Evolutionary conservation across 2,329 filamentous ascomycete species (phyloP), one percentile per base, ranked within the genome.

Genomic region (Sporothrix brunneoviolacea): DNA sequence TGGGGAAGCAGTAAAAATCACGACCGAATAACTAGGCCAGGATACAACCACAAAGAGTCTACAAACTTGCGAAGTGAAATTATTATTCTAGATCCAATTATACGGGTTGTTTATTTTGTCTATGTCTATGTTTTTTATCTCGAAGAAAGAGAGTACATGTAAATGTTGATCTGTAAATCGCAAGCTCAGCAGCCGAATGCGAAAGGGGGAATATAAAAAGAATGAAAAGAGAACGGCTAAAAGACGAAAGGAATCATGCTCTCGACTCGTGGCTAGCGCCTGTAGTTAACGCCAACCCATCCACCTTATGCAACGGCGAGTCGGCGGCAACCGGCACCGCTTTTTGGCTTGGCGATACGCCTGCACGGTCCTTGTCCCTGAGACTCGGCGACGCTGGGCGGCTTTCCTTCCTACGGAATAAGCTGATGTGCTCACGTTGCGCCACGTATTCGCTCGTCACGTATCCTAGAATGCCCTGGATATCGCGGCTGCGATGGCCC

Each of bases 401-500:
- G 59, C 77, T 80, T 51, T 76, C 74, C 28, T 54, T 56, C 42
- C 65, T 65, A 30, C 65, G 68, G 55, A 86, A 84, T 58, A 95
- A 82, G 39, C 88, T 89, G 55, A 96, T 84, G 60, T 95, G 91
- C 66, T 95, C 89, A 55, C 90, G 76, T 61, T 93, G 75, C 9
- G 90, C 91, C 36, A 97, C 86, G 68, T 97, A 96, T 68, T 97
- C 90, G 62, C 86, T 94, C 65, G 96, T 91, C 18, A 89, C 88
- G 68, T 96, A 98, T 4, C 91, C 93, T 28, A 98, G 70, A 39
- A 93, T 71, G 9, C 77, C 75, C 42, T 83, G 75, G 56, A 98
- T 96, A 64, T 95, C 86, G 6, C 76, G 79, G 63, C 90, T 95
- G 64, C 86, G 82, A 57, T 86, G 74, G 1, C 93, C 93, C 70